Conservation (phyloP, 768 basidiomycete species). For the Boletus reticulatus region DNA sequence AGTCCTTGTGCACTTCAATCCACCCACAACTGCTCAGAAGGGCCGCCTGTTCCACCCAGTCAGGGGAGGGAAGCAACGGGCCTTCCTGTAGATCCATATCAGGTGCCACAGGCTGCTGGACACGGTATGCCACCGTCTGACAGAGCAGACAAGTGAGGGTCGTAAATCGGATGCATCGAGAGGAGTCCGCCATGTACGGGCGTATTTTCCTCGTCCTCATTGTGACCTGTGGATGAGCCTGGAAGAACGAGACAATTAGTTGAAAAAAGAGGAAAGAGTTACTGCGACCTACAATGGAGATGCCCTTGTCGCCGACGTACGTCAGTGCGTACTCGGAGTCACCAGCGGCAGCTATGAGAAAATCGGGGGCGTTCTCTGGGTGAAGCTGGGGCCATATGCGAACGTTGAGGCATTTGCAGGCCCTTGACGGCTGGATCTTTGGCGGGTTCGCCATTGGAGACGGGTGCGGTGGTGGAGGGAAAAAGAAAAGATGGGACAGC, state of each 20-base stretch:
- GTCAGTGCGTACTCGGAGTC: conserved; percentile 48
- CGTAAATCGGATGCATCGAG: conserved; percentile 56
- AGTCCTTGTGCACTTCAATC: conserved; percentile 67
- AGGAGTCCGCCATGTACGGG: conserved; percentile 40
- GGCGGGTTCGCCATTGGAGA: conserved; percentile 23
- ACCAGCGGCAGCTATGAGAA: conserved; percentile 26
- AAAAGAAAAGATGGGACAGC: conserved; percentile 14
- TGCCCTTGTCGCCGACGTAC: conserved; percentile 66
- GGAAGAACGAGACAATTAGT: conserved; percentile 8
- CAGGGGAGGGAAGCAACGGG: conserved; percentile 65
- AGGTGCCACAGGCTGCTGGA: conserved; percentile 54
- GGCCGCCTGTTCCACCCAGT: conserved; percentile 74
- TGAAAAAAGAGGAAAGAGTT: background rate
- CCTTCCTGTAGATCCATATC: conserved; percentile 63
- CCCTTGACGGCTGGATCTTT: conserved; percentile 32
- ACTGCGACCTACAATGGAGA: conserved; percentile 53
- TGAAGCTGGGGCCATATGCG: conserved; percentile 43
- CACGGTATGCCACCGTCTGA: conserved; percentile 63
- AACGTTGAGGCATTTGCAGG: conserved; percentile 75
- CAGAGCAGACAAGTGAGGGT: conserved; percentile 71
- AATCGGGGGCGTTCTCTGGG: conserved; percentile 31
- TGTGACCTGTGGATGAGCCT: conserved; percentile 72
- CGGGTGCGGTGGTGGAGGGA: conserved; percentile 16
- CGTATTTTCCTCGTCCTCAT: conserved; percentile 56
- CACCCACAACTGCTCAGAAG: conserved; percentile 68